These are phyloP conservation scores for Dactylellina parvicollis DNA, from an alignment of 2,329 filamentous ascomycete genomes.

Conservation along the genomic window DNA sequence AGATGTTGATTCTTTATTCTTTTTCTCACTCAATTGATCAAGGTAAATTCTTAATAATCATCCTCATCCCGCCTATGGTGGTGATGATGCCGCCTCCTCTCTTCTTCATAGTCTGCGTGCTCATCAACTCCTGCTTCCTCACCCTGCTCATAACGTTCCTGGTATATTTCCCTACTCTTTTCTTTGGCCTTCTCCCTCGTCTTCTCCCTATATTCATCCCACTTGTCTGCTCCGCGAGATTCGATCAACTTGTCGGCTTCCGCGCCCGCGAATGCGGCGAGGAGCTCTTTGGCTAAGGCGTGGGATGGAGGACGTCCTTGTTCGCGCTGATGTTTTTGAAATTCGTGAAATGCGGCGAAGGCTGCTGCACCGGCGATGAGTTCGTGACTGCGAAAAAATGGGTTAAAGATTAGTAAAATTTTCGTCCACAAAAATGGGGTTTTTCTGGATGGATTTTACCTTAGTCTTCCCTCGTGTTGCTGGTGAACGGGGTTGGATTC, in stretches of 20 bases:
- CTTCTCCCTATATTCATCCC: slow-evolving; percentile 34
- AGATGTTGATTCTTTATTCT: too few relatives aligned
- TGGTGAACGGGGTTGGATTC: slow-evolving; percentile 7
- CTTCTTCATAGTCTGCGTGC: slow-evolving; percentile 8
- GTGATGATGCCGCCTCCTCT: slow-evolving; percentile 7
- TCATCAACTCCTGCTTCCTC: too few relatives aligned
- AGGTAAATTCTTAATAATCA: background rate
- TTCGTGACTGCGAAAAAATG: slow-evolving; percentile 71
- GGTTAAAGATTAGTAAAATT: too few relatives aligned
- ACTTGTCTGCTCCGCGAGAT: slow-evolving; percentile 70
- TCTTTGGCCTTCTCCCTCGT: slow-evolving; percentile 29
- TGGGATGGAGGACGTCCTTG: slow-evolving; percentile 78
- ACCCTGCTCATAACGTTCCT: slow-evolving; percentile 19
- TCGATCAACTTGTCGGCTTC: slow-evolving; percentile 80
- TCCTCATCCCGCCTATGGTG: background rate
- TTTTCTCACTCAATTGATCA: too few relatives aligned
- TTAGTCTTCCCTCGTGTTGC: slow-evolving; percentile 19
- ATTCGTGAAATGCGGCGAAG: slow-evolving; percentile 82
- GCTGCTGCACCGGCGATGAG: slow-evolving; percentile 77
- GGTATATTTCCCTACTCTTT: slow-evolving; percentile 40
- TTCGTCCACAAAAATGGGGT: background rate
- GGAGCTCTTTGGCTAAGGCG: slow-evolving; percentile 78
- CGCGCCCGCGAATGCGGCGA: slow-evolving; percentile 77
- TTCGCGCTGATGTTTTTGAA: slow-evolving; percentile 77
- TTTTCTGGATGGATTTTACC: background rate